Base-by-base conservation (phyloP, 108 stramenopile genomes). In the Pseudonitzschia delicatissima region DNA sequence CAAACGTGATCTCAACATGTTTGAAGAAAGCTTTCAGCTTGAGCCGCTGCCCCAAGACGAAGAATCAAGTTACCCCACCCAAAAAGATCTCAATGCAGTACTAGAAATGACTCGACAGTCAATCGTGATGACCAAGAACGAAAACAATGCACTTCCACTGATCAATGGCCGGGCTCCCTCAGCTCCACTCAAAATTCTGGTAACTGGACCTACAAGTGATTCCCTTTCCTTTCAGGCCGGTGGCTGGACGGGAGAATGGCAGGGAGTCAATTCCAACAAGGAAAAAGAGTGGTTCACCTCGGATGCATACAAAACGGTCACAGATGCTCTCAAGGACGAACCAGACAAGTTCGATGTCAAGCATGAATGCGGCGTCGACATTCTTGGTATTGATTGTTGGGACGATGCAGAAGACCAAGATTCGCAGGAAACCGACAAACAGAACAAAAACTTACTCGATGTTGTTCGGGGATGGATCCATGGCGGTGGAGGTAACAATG, bases 171-270 rank as follows among this genome's bases (percentile, higher is more conserved):
- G 4, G 32, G 0, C 5, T 4, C 29, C 51, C 0, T 5, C 28
- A 4, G 31, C 44, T 23, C 31, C 29, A 17, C 39, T 82, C 6
- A 78, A 79, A 45, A 55, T 95, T 23, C 67, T 90, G 11, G 69
- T 95, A 27, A 90, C 90, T 36, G 94, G 94, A 23, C 94, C 90
- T 18, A 87, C 86, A 18, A 69, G 77, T 15, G 67, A 87, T 58
- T 82, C 80, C n/a, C 37, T 84, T 12, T 45, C 49, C 13, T 82
- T 69, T 33, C 86, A 74, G 33, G 68, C 74, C 29, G 88, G 87
- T 37, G 91, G 87, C 9, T 95, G 94, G 94, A 87, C 89, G 11
- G 72, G 82, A 11, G 74, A 86, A 69, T 95, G 94, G 94, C 94
- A 95, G 70, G 93, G 89, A 26, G 72, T 74, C 31, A 47, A 69